Evolutionary conservation across 169 alveolate species (phyloP).

Genomic region (Plasmodium sp.): DNA sequence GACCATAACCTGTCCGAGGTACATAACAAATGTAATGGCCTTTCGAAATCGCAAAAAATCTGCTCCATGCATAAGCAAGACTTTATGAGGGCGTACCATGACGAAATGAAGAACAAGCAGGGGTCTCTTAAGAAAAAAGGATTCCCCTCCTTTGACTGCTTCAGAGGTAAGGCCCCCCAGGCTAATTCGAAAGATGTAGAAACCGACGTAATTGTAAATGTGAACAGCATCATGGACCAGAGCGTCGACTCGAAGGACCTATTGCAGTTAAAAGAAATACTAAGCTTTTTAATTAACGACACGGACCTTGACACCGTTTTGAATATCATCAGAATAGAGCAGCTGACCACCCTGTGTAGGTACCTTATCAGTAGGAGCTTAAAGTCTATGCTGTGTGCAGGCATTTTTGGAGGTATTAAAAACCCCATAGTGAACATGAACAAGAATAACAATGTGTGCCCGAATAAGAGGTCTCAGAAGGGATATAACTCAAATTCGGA

Average conservation of each 20-base stretch:
- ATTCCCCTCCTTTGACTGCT: conserved; percentile 23
- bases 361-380: conserved; percentile 77
- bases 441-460: conserved; percentile 11
- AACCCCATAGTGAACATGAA: conserved; percentile 56
- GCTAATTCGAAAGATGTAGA: conserved; percentile 1
- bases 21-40: neutral
- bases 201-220: neutral
- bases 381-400: conserved; percentile 80
- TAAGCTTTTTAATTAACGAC: conserved; percentile 74
- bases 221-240: conserved; percentile 42
- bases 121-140: neutral
- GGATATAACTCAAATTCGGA: conserved; percentile 67
- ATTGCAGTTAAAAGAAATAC: conserved; percentile 51
- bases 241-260: conserved; percentile 38
- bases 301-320: conserved; percentile 69
- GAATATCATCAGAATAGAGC: conserved; percentile 78
- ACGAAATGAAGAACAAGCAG: conserved; percentile 20
- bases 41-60: conserved; percentile 24
- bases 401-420: conserved; percentile 76
- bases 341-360: conserved; percentile 75
- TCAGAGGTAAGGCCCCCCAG: conserved; percentile 4
- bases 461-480: conserved; percentile 22
- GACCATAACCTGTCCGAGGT: conserved; percentile 28
- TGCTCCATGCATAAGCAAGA: conserved; percentile 18
- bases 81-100: neutral